Conservation (phyloP, 345 rosid species). For the Pugionium cornutum region DNA sequence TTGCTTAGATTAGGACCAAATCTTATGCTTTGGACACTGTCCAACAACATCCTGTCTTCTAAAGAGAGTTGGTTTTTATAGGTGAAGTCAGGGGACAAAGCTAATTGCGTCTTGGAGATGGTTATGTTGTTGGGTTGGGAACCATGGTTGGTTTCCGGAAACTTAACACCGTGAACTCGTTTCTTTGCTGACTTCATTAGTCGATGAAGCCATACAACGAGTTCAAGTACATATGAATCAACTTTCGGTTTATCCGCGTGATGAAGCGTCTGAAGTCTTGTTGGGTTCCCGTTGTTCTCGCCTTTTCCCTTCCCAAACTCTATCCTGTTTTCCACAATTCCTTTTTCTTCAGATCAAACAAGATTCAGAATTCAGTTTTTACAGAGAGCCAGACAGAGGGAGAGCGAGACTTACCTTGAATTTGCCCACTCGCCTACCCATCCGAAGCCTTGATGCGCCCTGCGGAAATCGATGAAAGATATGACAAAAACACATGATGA, state of each 20-base stretch:
- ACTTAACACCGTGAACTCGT: slow-evolving; percentile 47
- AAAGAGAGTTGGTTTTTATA: slow-evolving; percentile 50
- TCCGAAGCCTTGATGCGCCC: slow-evolving; percentile 93
- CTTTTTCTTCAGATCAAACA: slow-evolving; percentile 11
- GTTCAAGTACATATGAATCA: slow-evolving; percentile 68
- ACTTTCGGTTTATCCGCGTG: slow-evolving; percentile 71
- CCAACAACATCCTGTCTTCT: slow-evolving; percentile 64
- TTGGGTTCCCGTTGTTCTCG: slow-evolving; percentile 44
- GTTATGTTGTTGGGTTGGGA: slow-evolving; percentile 38
- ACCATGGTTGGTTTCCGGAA: slow-evolving; percentile 37
- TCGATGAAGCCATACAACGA: slow-evolving; percentile 76
- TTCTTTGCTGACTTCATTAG: slow-evolving; percentile 55
- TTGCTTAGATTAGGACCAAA: slow-evolving; percentile 65
- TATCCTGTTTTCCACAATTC: slow-evolving; percentile 31
- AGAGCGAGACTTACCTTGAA: slow-evolving; percentile 55
- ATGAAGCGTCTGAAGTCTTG: slow-evolving; percentile 78
- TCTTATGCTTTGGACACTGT: slow-evolving; percentile 48
- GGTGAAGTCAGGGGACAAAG: slow-evolving; percentile 37
- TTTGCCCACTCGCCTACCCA: slow-evolving; percentile 99
- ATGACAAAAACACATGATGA: slow-evolving; percentile 26
- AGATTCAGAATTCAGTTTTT: not conserved
- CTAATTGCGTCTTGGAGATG: slow-evolving; percentile 44
- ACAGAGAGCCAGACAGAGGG: not conserved
- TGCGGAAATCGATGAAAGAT: slow-evolving; percentile 33
- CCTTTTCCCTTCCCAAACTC: slow-evolving; percentile 40